Conservation (phyloP, 2,329 filamentous ascomycete genomes). For the Thermomyces lanuginosus region DNA sequence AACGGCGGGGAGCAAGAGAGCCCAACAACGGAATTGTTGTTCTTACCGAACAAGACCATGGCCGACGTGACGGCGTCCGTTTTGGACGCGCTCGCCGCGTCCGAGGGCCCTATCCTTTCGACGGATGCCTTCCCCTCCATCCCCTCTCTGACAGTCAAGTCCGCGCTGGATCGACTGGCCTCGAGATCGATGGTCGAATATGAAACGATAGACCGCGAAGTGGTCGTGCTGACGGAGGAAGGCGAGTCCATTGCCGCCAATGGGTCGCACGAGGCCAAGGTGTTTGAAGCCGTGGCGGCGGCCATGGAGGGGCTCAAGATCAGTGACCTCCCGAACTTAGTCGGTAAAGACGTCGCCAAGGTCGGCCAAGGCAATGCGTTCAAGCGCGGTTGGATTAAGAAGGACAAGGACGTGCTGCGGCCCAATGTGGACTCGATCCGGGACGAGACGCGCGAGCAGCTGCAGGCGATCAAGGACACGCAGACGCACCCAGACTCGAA, state of each 20-base stretch:
- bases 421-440: slow-evolving; percentile 52
- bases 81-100: slow-evolving; percentile 47
- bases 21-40: not conserved
- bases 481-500: slow-evolving; percentile 57
- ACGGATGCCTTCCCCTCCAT: slow-evolving; percentile 51
- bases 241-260: slow-evolving; percentile 55
- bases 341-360: slow-evolving; percentile 33
- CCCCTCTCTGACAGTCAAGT: slow-evolving; percentile 58
- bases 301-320: slow-evolving; percentile 70
- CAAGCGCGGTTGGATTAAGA: slow-evolving; percentile 54
- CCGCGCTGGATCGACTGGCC: slow-evolving; percentile 67
- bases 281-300: slow-evolving; percentile 56
- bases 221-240: slow-evolving; percentile 58
- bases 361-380: slow-evolving; percentile 92
- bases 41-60: slow-evolving; percentile 17
- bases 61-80: slow-evolving; percentile 48
- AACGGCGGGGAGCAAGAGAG: slow-evolving; percentile 3
- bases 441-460: slow-evolving; percentile 61
- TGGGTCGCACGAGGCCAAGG: slow-evolving; percentile 68
- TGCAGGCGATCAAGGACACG: slow-evolving; percentile 55
- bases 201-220: slow-evolving; percentile 64
- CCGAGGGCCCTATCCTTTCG: slow-evolving; percentile 48
- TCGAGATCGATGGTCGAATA: slow-evolving; percentile 80
- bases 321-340: slow-evolving; percentile 42
- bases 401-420: slow-evolving; percentile 41